Evolutionary conservation across 257 asterid genomes (phyloP), one percentile per base, ranked within the genome.

Genomic region (Penstemon eatonii): DNA sequence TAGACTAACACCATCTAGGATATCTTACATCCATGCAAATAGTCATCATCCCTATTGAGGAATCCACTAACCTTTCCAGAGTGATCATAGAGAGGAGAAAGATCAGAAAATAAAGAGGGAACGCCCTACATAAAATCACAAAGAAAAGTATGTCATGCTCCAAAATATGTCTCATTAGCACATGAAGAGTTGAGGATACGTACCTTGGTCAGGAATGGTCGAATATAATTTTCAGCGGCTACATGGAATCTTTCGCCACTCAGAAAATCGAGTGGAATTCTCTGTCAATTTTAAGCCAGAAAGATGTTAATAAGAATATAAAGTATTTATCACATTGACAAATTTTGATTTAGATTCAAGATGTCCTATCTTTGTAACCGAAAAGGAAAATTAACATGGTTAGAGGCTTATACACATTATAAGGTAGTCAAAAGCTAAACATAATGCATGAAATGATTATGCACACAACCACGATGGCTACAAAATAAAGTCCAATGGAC

Each of bases 61-160:
- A 63, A 71, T 38, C 43, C 46, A 75, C 96, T 76, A 56, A 94
- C 99, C 97, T 94, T 94, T 69, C 89, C 96, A 47, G 95, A 78
- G 68, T 84, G 90, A 75, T 84, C 86, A 70, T 94, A 94, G 76
- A 94, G 89, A 54, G 91, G 88, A 79, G 90, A 91, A 12, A 94
- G 96, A 73, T 91, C 96, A 56, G 99, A 91, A 82, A 91, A 91
- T 70, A 94, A 87, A 77, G 99, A 94, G 69, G 99, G 99, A 62
- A 94, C 84, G 5, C 97, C 99, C 97, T 94, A 79, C 60, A 85
- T n/a, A 82, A 74, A 71, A 82, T 37, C 78, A 75, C 33, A 76
- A 70, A 66, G 52, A 25, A 67, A 75, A 65, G 54, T 15, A 47
- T 71, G 77, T 49, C 73, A 71, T 67, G 57, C 73, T 60, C 59